A percentile compares a stretch with the other conserved stretches of the same genome.
Evolutionary conservation across 2,329 filamentous ascomycete genomes (phyloP).

Genomic region (Fusarium nematophilum): DNA sequence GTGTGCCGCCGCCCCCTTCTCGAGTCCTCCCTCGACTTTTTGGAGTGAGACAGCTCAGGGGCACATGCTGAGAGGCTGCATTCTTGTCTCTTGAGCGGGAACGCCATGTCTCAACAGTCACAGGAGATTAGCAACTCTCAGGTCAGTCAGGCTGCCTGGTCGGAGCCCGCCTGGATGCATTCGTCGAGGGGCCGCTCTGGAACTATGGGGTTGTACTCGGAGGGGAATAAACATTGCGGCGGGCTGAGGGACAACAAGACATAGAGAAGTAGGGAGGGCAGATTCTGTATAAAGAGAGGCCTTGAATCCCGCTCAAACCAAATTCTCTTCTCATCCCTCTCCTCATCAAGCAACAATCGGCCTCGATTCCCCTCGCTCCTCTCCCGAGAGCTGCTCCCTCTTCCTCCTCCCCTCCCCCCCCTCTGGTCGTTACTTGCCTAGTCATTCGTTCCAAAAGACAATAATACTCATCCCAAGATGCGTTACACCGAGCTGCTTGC

Average conservation of each 20-base stretch:
- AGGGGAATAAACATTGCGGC: constrained; percentile 11
- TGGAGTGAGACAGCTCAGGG: constrained; percentile 41
- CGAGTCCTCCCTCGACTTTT: constrained; percentile 1
- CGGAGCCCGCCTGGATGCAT: constrained; percentile 28
- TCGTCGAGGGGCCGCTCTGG: constrained; percentile 24
- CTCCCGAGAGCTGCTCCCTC: constrained; percentile 44
- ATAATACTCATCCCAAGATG: constrained; percentile 40
- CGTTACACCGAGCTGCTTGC: constrained; percentile 46
- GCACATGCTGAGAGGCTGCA: constrained; percentile 18
- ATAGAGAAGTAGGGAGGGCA: neutral
- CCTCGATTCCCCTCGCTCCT: constrained; percentile 48
- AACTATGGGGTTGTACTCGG: constrained; percentile 7
- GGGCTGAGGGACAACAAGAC: neutral
- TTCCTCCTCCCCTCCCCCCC: too few relatives aligned
- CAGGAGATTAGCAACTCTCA: constrained; percentile 5
- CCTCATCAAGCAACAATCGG: constrained; percentile 39
- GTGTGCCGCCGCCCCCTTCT: too few relatives aligned
- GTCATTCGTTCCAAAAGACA: constrained; percentile 41
- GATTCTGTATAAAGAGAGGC: constrained; percentile 45
- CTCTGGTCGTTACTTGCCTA: constrained; percentile 40
- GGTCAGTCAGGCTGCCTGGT: too few relatives aligned
- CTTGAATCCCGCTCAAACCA: constrained; percentile 30
- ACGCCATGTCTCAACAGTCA: constrained; percentile 41
- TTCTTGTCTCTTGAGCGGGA: constrained; percentile 35
- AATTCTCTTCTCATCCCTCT: constrained; percentile 31